Conservation (phyloP, 2,329 filamentous ascomycete genomes). For the Venturia aucupariae region DNA sequence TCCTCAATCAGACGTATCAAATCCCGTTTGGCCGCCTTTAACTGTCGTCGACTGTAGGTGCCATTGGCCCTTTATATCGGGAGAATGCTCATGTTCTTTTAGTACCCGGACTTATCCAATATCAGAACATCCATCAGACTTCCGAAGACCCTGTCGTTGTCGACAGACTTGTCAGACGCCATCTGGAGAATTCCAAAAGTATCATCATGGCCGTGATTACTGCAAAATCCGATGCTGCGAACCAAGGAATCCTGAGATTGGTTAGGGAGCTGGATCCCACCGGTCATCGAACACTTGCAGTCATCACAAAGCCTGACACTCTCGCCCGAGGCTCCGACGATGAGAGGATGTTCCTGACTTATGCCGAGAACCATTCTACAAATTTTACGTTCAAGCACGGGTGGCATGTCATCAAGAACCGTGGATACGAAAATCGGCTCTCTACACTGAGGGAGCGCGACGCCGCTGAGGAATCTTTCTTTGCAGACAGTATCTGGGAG, state of each 20-base stretch:
- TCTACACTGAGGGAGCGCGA: constrained; percentile 33
- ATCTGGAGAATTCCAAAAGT: constrained; percentile 48
- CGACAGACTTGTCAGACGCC: constrained; percentile 34
- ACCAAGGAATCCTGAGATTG: constrained; percentile 44
- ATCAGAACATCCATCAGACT: constrained; percentile 23
- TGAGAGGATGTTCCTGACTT: constrained; percentile 19
- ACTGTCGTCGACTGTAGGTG: too few species aligned
- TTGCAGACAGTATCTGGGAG: constrained; percentile 19
- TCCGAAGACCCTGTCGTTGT: constrained; percentile 27
- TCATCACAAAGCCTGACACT: constrained; percentile 49
- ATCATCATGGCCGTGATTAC: constrained; percentile 48
- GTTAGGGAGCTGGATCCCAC: constrained; percentile 38
- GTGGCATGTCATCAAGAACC: constrained; percentile 23
- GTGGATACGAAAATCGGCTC: constrained; percentile 24
- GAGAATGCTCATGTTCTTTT: too few species aligned
- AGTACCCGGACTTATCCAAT: too few species aligned
- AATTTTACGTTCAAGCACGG: constrained; percentile 21
- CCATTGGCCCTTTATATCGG: too few species aligned
- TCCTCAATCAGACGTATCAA: too few species aligned
- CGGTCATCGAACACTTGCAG: constrained; percentile 42
- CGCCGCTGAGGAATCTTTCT: constrained; percentile 27
- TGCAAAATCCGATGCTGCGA: constrained; percentile 39
- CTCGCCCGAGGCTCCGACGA: constrained; percentile 30
- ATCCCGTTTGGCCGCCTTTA: too few species aligned
- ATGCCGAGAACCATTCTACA: constrained; percentile 18